A percentile compares a stretch with the other conserved stretches of the same genome.
phyloP scores from a whole-genome alignment of 2,329 filamentous ascomycete genomes.

The Trichophyton verrucosum region DNA sequence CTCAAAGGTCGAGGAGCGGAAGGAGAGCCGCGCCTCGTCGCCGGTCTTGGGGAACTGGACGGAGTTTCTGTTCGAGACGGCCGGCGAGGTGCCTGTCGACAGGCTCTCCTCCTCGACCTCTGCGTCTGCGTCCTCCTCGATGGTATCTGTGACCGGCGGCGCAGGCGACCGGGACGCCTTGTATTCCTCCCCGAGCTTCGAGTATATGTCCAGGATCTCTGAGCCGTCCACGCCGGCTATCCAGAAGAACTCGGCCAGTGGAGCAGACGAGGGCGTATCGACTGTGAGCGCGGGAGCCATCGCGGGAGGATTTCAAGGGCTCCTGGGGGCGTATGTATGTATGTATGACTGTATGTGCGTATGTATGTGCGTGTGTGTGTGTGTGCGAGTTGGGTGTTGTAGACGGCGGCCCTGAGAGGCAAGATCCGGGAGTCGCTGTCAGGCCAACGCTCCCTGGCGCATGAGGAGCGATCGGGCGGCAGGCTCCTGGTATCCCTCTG shows the following conservation, averaged over 20 bases:
- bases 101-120: conserved; percentile 36
- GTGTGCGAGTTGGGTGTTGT: too few relatives aligned
- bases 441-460: not conserved
- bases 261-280: conserved; percentile 35
- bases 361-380: too few relatives aligned
- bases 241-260: conserved; percentile 56
- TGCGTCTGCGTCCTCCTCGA: conserved; percentile 47
- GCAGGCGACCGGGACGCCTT: conserved; percentile 24
- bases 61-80: conserved; percentile 30
- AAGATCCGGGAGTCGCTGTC: not conserved
- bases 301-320: not conserved
- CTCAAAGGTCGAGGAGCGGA: conserved; percentile 39
- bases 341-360: too few relatives aligned
- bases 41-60: conserved; percentile 27
- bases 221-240: conserved; percentile 41
- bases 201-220: conserved; percentile 35
- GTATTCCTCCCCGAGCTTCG: conserved; percentile 32
- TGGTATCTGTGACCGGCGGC: conserved; percentile 42
- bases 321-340: not conserved
- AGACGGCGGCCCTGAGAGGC: not conserved
- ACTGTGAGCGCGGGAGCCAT: conserved; percentile 25
- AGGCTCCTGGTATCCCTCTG: not conserved
- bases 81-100: conserved; percentile 28
- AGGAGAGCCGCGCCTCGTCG: conserved; percentile 29
- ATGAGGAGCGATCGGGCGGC: not conserved